Percentiles rank a stretch among this genome's conserved stretches.
phyloP scores from a whole-genome alignment of 1,284 basidiomycete genomes.

The Fomitiporia mediterranea region DNA sequence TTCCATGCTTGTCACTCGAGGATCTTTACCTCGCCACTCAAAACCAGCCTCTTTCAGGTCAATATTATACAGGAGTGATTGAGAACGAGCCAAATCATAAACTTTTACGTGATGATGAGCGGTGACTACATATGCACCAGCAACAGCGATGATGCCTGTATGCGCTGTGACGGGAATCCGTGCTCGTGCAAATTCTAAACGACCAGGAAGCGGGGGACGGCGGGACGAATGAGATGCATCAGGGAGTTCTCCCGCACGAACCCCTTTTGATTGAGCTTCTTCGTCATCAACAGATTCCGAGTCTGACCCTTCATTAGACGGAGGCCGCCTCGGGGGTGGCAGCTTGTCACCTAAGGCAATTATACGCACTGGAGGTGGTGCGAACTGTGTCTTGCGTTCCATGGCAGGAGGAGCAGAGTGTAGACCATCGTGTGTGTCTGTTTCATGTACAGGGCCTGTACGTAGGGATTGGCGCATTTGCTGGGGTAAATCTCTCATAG shows the following conservation, averaged over 20 bases:
- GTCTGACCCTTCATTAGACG: conserved; percentile 34
- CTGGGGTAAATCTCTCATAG: background rate
- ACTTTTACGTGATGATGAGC: conserved; percentile 60
- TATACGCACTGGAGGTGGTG: conserved; percentile 67
- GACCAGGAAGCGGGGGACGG: conserved; percentile 54
- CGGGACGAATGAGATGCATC: conserved; percentile 81
- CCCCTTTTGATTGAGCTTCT: conserved; percentile 29
- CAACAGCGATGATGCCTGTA: conserved; percentile 50
- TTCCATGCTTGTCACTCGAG: conserved; percentile 71
- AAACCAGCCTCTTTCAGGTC: conserved; percentile 59
- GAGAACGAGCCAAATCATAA: conserved; percentile 50
- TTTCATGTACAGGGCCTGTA: conserved; percentile 19
- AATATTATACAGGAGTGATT: conserved; percentile 45
- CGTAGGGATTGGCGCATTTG: conserved; percentile 22
- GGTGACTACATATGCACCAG: conserved; percentile 63
- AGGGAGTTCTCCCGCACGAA: conserved; percentile 58
- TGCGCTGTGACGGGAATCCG: conserved; percentile 57
- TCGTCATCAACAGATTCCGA: conserved; percentile 44
- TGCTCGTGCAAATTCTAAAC: conserved; percentile 40
- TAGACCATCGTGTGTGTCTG: conserved; percentile 16
- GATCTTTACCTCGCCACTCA: conserved; percentile 53
- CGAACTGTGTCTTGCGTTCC: conserved; percentile 49
- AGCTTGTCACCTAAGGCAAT: conserved; percentile 66
- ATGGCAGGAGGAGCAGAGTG: conserved; percentile 20
- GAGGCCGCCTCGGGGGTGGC: conserved; percentile 51